Base-by-base conservation (phyloP, 2,329 filamentous ascomycete genomes). In the Penicillium decumbens region DNA sequence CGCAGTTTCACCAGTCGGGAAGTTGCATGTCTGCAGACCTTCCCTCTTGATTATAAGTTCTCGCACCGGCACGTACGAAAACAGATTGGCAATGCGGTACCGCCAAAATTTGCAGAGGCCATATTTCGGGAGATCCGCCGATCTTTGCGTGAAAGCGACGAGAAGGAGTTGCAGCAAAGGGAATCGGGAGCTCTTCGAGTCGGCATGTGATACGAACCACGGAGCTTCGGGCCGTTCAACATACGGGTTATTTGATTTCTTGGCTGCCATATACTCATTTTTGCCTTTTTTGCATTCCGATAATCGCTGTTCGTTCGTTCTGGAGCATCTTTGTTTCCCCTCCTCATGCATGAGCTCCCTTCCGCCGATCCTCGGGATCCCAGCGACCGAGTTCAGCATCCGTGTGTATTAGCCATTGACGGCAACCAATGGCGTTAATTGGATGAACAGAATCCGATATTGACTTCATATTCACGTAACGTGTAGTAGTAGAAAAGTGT, bases 51-150 rank as follows among this genome's bases (percentile, higher is more conserved):
- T 2, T 85, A 88, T 63, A 64, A 65, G 0, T 91, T 92, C 60
- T 53, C 70, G 69, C 0, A 59, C 41, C 0, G 62, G 6, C 20
- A 67, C 1, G 63, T 66, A 0, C 60, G 79, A 56, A 78, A 75
- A 54, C 87, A 90, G 64, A 87, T 92, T 54, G 88, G 88, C 0
- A 92, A 93, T 60, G 88, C 88, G 0, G 89, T 92, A 13, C 86
- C 89, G 0, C 81, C 87, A 6, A 49, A 64, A 13, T 54, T 78
- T 7, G 72, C 72, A 0, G 64, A 67, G 45, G 68, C 65, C 5
- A 43, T 78, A 4, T 71, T 73, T 44, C 47, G 50, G 28, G 64
- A 70, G 41, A 64, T 77, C 3, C 61, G 66, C 20, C 65, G 63
- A 41, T 64, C 66, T 1, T 45, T 78, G 49, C 60, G 60, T 44